phyloP scores from a whole-genome alignment of 306 rosid species.

The Abrus pulchellus region DNA sequence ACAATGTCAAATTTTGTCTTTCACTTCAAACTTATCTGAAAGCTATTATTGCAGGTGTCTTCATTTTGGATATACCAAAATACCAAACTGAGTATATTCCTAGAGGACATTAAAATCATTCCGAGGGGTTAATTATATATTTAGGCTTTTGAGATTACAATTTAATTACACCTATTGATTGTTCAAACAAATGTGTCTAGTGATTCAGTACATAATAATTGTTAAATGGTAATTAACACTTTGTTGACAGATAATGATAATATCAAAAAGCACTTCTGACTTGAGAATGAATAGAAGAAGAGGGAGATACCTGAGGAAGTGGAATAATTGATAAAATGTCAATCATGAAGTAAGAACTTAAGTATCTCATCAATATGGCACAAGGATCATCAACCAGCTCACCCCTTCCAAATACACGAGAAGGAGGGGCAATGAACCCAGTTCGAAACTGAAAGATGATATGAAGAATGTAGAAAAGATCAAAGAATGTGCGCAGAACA shows the following conservation, averaged over 20 bases:
- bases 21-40: constrained; percentile 13
- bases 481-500: constrained; percentile 84
- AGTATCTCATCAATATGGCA: constrained; percentile 77
- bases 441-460: constrained; percentile 84
- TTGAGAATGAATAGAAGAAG: not conserved
- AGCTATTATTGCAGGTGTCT: not conserved
- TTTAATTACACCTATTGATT: not conserved
- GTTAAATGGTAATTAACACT: not conserved
- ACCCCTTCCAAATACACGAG: constrained; percentile 90
- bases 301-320: constrained; percentile 79
- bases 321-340: constrained; percentile 89
- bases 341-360: constrained; percentile 70
- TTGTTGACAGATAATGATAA: not conserved
- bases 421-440: constrained; percentile 87
- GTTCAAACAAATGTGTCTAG: not conserved
- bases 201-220: not conserved
- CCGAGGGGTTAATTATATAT: not conserved
- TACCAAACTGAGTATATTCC: not conserved
- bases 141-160: not conserved
- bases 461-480: constrained; percentile 76
- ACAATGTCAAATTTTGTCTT: constrained; percentile 17
- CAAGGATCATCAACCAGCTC: constrained; percentile 63
- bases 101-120: not conserved
- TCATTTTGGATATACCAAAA: constrained; percentile 15
- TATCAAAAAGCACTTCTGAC: not conserved